Evolutionary conservation across 768 basidiomycete genomes (phyloP).

Genomic region (Paxillus involutus): DNA sequence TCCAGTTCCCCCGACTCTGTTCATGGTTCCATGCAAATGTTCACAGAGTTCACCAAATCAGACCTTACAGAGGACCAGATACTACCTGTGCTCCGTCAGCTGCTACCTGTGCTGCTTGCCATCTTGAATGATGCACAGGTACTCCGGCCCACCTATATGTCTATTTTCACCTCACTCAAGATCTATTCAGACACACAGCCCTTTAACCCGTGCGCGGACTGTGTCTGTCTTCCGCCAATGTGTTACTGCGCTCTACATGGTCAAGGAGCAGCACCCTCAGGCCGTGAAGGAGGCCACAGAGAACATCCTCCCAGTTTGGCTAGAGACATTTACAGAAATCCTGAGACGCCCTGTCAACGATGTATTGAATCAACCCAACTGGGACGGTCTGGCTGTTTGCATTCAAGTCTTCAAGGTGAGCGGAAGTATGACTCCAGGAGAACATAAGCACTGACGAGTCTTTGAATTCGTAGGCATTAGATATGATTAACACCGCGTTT

Average conservation of each 20-base stretch:
- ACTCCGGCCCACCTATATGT: constrained; percentile 8
- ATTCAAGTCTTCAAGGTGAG: constrained; percentile 84
- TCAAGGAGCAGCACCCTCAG: constrained; percentile 89
- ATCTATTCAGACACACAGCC: constrained; percentile 56
- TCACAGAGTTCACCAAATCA: constrained; percentile 91
- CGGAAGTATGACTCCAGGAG: background rate
- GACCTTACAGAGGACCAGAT: constrained; percentile 96
- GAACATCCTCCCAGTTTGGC: constrained; percentile 84
- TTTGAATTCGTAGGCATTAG: constrained; percentile 58
- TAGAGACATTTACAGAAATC: constrained; percentile 84
- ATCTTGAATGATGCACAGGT: constrained; percentile 82
- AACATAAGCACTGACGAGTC: constrained; percentile 2
- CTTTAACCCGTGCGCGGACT: constrained; percentile 81
- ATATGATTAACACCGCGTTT: constrained; percentile 79
- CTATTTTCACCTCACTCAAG: constrained; percentile 1
- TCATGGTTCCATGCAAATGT: constrained; percentile 95
- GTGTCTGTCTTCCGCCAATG: constrained; percentile 91
- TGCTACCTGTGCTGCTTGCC: constrained; percentile 80
- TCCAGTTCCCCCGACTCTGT: constrained; percentile 72
- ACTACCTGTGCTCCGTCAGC: constrained; percentile 83
- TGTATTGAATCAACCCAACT: constrained; percentile 54
- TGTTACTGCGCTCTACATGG: constrained; percentile 87
- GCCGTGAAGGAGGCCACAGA: constrained; percentile 81
- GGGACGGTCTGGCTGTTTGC: constrained; percentile 81
- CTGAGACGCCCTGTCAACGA: constrained; percentile 65